Base-by-base conservation (phyloP, 768 basidiomycete species). In the Boletus sp. region DNA sequence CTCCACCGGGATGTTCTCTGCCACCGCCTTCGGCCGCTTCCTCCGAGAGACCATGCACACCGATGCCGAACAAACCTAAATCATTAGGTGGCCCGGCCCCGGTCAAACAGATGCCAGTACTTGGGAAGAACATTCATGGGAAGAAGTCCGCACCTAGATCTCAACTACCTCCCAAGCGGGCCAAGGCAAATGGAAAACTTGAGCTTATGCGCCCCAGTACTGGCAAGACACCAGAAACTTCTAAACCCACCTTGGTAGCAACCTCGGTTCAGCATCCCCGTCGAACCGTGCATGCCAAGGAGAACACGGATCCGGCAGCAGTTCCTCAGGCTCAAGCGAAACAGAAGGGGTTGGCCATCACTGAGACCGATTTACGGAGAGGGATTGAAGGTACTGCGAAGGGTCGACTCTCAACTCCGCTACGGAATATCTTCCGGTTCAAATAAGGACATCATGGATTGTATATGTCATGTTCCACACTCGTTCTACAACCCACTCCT, bases 401-500 rank as follows among this genome's bases (percentile, higher is more conserved):
- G 46, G 61, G 50, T 44, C 66, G 69, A 19, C 59, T 70, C 33
- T 60, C 70, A 11, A 57, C 57, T 27, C 69, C 69, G 17, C 45
- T 70, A 33, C 60, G 70, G 41, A 72, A 72, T 40, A 70, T 70
- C 32, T 72, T 70, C 19, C 62, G 69, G 37, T 66, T 70, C 50
- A 70, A 53, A 60, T 70, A 64, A 43, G 9, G 21, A 38, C 38
- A 49, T 40, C 14, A 44, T 38, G 25, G 21, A 35, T 33, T 55
- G 38, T 41, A 44, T 3, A 34, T 38, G 19, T 27, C 33, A 40
- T 56, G 29, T 51, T 50, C 30, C 41, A 53, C 54, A 49, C 51
- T 57, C 63, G 14, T 37, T 63, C 11, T 21, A 37, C 33, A 1
- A 49, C 51, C 55, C 56, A 37, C 27, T 57, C 56, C 6, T 56